Percentiles rank a stretch among this genome's conserved stretches.
phyloP scores from a whole-genome alignment of 768 basidiomycete genomes.

The Lactarius evosmus region DNA sequence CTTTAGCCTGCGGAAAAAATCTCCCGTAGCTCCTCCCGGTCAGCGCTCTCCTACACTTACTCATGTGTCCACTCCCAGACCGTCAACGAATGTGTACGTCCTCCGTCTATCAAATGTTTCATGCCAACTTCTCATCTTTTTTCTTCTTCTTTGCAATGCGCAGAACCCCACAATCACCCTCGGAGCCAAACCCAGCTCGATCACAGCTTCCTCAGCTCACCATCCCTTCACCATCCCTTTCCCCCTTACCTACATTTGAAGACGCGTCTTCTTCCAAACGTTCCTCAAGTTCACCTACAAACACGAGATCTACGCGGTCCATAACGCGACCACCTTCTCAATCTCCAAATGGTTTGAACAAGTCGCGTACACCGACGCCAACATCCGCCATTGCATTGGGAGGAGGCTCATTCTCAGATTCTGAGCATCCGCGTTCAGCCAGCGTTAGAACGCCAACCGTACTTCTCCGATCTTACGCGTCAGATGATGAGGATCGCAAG shows the following conservation, averaged over 20 bases:
- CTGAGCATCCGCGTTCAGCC: slow-evolving; percentile 18
- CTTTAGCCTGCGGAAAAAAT: slow-evolving; percentile 27
- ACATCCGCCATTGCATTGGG: slow-evolving; percentile 17
- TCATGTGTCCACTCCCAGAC: slow-evolving; percentile 5
- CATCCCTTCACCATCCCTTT: slow-evolving; percentile 15
- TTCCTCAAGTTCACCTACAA: slow-evolving; percentile 21
- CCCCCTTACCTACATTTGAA: slow-evolving; percentile 10
- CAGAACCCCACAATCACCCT: background rate
- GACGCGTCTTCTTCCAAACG: slow-evolving; percentile 21
- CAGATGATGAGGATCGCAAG: slow-evolving; percentile 23
- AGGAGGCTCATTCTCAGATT: slow-evolving; percentile 22
- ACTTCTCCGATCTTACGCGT: slow-evolving; percentile 19
- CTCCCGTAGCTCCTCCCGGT: slow-evolving; percentile 2
- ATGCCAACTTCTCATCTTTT: background rate
- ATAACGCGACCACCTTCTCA: slow-evolving; percentile 10
- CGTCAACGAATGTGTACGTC: slow-evolving; percentile 15
- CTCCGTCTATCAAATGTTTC: background rate
- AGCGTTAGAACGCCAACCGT: slow-evolving; percentile 6
- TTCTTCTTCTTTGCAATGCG: background rate
- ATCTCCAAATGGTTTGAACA: slow-evolving; percentile 3
- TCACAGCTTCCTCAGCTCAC: slow-evolving; percentile 10
- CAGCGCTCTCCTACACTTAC: slow-evolving; percentile 1
- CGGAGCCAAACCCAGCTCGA: background rate
- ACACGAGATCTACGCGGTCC: slow-evolving; percentile 13
- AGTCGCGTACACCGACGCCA: slow-evolving; percentile 24